phyloP scores from a whole-genome alignment of 2,329 filamentous ascomycete genomes.

The Pseudogymnoascus sp. region DNA sequence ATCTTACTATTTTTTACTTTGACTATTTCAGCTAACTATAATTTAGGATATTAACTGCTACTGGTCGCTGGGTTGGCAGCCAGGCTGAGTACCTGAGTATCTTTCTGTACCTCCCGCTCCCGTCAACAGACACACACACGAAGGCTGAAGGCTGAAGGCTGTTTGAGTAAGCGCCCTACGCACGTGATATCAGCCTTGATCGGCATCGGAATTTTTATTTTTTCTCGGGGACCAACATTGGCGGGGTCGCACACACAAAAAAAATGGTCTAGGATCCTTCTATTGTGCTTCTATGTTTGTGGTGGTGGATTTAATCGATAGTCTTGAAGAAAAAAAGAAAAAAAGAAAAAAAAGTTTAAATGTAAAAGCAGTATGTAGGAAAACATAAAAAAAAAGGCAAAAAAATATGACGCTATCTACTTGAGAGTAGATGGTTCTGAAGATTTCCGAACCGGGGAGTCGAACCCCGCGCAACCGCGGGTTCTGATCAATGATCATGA shows the following conservation, averaged over 20 bases:
- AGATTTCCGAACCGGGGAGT: slow-evolving; percentile 10
- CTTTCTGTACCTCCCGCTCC: not conserved
- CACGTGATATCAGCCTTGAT: slow-evolving; percentile 1
- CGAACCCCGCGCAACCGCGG: slow-evolving; percentile 9
- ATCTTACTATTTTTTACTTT: not conserved
- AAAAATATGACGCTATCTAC: slow-evolving; percentile 4
- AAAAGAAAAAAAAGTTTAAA: not conserved
- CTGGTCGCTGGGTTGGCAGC: not conserved
- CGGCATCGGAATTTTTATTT: not conserved
- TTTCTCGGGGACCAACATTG: not conserved
- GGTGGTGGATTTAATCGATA: not conserved
- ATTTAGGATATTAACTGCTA: not conserved
- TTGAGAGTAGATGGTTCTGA: slow-evolving; percentile 7
- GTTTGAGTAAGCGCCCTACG: not conserved
- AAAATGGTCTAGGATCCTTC: not conserved
- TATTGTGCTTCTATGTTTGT: too few species aligned
- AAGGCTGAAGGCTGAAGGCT: not conserved
- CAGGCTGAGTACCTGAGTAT: not conserved
- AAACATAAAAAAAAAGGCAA: not conserved
- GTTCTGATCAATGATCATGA: slow-evolving; percentile 8
- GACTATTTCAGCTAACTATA: not conserved
- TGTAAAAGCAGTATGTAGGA: not conserved
- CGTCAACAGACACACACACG: not conserved
- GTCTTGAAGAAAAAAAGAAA: too few species aligned
- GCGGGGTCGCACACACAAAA: not conserved